These are phyloP conservation scores for Ogataea neopini DNA, from an alignment of 805 yeast species.

Conservation along the genomic window DNA sequence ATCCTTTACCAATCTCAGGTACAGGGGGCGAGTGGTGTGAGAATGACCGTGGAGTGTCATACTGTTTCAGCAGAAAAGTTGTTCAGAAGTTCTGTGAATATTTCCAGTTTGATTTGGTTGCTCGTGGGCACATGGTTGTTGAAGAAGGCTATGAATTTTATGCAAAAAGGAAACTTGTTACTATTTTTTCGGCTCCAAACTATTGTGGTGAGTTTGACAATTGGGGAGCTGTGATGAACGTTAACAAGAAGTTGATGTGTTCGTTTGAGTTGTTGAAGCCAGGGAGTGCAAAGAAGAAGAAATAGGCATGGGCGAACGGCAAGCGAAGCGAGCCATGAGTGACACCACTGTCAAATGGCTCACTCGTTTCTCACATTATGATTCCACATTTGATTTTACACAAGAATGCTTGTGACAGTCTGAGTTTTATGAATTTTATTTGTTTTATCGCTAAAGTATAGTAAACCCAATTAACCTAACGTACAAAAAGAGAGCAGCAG, in stretches of 20 bases:
- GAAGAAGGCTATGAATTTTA: conserved; percentile 88
- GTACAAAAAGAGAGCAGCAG: background rate
- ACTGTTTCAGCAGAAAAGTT: conserved; percentile 70
- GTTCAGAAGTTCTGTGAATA: conserved; percentile 67
- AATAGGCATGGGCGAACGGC: background rate
- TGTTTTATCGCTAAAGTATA: too few species aligned
- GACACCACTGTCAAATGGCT: too few species aligned
- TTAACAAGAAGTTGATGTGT: conserved; percentile 65
- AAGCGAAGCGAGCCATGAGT: background rate
- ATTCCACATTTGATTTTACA: background rate
- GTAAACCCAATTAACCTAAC: background rate
- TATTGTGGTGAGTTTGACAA: conserved; percentile 81
- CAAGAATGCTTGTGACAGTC: background rate
- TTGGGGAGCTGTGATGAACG: conserved; percentile 80
- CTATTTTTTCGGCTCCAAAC: conserved; percentile 81
- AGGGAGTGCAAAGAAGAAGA: conserved; percentile 12
- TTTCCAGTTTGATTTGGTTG: conserved; percentile 74
- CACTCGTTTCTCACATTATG: background rate
- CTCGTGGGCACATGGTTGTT: conserved; percentile 87
- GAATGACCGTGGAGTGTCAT: conserved; percentile 82
- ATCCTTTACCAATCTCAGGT: conserved; percentile 19
- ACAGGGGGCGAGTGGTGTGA: conserved; percentile 63
- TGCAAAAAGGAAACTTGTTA: conserved; percentile 70
- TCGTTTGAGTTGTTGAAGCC: conserved; percentile 73
- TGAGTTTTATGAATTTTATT: conserved; percentile 11